These are phyloP conservation scores for Fusarium nisikadoi DNA, from an alignment of 2,329 filamentous ascomycete genomes.

Conservation along the genomic window DNA sequence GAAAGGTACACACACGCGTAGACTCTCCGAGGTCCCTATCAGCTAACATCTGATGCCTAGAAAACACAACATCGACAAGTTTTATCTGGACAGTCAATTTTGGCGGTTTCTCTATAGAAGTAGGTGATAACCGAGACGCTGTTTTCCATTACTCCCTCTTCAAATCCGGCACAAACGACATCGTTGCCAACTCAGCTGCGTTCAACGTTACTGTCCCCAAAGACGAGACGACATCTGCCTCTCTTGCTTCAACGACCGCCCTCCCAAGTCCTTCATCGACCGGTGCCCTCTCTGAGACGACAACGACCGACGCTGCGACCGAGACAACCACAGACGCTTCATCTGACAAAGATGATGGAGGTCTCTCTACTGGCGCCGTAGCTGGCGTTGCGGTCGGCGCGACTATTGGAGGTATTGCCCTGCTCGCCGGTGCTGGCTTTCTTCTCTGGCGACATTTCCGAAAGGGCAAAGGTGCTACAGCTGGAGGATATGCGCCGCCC, in stretches of 20 bases:
- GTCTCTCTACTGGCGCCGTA: slow-evolving; percentile 38
- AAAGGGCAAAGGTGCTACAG: slow-evolving; percentile 2
- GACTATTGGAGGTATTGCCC: slow-evolving; percentile 27
- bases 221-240: slow-evolving; percentile 2
- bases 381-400: slow-evolving; percentile 43
- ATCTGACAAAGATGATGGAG: background rate
- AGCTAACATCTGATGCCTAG: slow-evolving; percentile 20
- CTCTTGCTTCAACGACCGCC: background rate
- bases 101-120: slow-evolving; percentile 13
- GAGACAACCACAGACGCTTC: slow-evolving; percentile 3
- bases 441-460: slow-evolving; percentile 35
- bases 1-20: background rate
- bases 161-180: slow-evolving; percentile 14
- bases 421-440: slow-evolving; percentile 36
- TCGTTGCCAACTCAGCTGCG: slow-evolving; percentile 23
- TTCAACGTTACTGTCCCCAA: slow-evolving; percentile 38
- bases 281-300: background rate
- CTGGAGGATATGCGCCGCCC: slow-evolving; percentile 4
- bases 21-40: rapidly evolving
- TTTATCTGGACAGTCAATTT: slow-evolving; percentile 37
- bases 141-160: slow-evolving; percentile 37
- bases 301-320: background rate
- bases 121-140: slow-evolving; percentile 18
- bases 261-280: slow-evolving; percentile 9
- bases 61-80: slow-evolving; percentile 34